Percentiles rank a stretch among this genome's conserved stretches.
Conservation (phyloP, 2,329 filamentous ascomycete genomes). For the Piedraia hortae region DNA sequence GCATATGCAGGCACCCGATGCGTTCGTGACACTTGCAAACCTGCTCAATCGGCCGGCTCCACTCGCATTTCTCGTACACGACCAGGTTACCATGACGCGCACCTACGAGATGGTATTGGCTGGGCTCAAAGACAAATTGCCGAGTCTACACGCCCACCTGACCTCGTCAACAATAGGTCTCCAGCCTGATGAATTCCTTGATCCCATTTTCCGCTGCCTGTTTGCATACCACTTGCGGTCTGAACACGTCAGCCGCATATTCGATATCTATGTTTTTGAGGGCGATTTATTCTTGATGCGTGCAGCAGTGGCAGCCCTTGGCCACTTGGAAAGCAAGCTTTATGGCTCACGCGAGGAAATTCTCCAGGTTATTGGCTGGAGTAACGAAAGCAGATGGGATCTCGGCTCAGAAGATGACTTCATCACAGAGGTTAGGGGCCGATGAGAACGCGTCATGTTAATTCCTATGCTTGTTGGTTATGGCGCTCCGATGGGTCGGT, state of each 20-base stretch:
- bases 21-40: slow-evolving; percentile 49
- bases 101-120: slow-evolving; percentile 42
- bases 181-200: slow-evolving; percentile 13
- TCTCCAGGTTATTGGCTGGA: slow-evolving; percentile 18
- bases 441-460: too few relatives aligned
- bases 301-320: slow-evolving; percentile 40
- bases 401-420: slow-evolving; percentile 16
- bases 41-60: slow-evolving; percentile 49
- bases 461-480: too few relatives aligned
- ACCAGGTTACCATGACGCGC: slow-evolving; percentile 38
- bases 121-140: slow-evolving; percentile 36
- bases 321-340: slow-evolving; percentile 22
- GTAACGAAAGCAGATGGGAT: slow-evolving; percentile 10
- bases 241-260: slow-evolving; percentile 35
- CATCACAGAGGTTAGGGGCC: slow-evolving; percentile 12
- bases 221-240: slow-evolving; percentile 9
- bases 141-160: slow-evolving; percentile 36
- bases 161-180: slow-evolving; percentile 14
- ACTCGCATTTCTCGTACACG: slow-evolving; percentile 46
- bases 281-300: slow-evolving; percentile 45
- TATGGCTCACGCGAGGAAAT: slow-evolving; percentile 20
- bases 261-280: slow-evolving; percentile 66
- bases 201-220: slow-evolving; percentile 11
- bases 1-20: slow-evolving; percentile 34
- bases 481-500: too few relatives aligned